phyloP scores from a whole-genome alignment of 768 basidiomycete genomes.

The Phylloporus scabripes region DNA sequence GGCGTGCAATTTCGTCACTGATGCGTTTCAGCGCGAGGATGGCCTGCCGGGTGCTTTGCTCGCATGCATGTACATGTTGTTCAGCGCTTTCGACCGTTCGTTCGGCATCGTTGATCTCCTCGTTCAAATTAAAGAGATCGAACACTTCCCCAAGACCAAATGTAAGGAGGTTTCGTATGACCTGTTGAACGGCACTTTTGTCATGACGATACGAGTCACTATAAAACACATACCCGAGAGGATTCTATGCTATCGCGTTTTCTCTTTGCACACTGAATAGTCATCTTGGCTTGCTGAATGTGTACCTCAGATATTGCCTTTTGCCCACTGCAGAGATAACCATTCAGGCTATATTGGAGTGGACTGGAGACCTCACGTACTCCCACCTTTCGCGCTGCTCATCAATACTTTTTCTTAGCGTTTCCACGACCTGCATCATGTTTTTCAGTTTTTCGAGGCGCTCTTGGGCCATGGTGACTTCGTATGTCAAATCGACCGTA shows the following conservation, averaged over 20 bases:
- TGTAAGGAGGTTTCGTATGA: conserved; percentile 11
- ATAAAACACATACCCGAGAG: conserved; percentile 7
- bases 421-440: neutral
- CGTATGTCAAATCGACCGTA: conserved; percentile 10
- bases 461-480: neutral
- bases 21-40: conserved; percentile 1
- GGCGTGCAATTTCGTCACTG: neutral
- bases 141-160: conserved; percentile 13
- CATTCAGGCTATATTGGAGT: neutral
- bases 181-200: neutral
- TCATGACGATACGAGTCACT: neutral
- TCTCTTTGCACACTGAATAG: conserved; percentile 8
- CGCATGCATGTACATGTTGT: neutral
- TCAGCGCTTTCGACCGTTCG: conserved; percentile 5
- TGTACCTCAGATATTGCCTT: conserved; percentile 1
- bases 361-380: neutral
- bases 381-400: conserved; percentile 3
- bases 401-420: neutral
- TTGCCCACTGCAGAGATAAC: neutral
- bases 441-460: conserved; percentile 1
- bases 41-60: conserved; percentile 10
- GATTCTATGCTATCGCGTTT: conserved; percentile 11
- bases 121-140: conserved; percentile 15
- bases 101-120: conserved; percentile 7
- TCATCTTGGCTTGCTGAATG: conserved; percentile 9